These are phyloP conservation scores for Phytophthora lateralis DNA, from an alignment of 352 stramenopile genomes.

Conservation along the genomic window DNA sequence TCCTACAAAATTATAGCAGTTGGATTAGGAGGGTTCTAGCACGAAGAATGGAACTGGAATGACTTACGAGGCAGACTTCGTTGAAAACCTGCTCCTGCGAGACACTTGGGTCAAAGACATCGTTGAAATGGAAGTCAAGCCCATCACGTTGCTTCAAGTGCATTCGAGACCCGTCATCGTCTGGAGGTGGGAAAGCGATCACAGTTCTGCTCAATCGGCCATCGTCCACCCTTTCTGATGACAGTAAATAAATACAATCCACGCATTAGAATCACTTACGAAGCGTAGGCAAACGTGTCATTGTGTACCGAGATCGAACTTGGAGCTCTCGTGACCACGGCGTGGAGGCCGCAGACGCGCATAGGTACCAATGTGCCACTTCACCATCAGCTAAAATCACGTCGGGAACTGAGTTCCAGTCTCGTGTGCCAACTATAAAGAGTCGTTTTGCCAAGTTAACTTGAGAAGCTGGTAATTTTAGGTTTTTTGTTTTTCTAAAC, in stretches of 20 bases:
- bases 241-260: neutral
- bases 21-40: too few species aligned
- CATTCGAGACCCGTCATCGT: conserved; percentile 58
- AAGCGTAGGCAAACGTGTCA: neutral
- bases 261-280: neutral
- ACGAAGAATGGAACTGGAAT: neutral
- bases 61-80: conserved; percentile 58
- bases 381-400: conserved; percentile 46
- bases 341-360: conserved; percentile 67
- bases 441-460: conserved; percentile 28
- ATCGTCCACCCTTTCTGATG: conserved; percentile 55
- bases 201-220: conserved; percentile 44
- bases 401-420: neutral
- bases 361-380: conserved; percentile 83
- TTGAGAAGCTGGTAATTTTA: conserved; percentile 26
- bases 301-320: conserved; percentile 57
- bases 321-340: conserved; percentile 58
- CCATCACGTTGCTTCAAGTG: conserved; percentile 76
- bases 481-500: conserved; percentile 2
- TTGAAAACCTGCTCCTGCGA: conserved; percentile 79
- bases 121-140: conserved; percentile 70
- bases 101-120: conserved; percentile 71
- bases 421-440: conserved; percentile 4
- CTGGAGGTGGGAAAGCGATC: conserved; percentile 67
- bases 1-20: conserved; percentile 55